Evolutionary conservation across 345 rosid species (phyloP), one percentile per base, ranked within the genome.

Genomic region (Nephelium lappaceum): DNA sequence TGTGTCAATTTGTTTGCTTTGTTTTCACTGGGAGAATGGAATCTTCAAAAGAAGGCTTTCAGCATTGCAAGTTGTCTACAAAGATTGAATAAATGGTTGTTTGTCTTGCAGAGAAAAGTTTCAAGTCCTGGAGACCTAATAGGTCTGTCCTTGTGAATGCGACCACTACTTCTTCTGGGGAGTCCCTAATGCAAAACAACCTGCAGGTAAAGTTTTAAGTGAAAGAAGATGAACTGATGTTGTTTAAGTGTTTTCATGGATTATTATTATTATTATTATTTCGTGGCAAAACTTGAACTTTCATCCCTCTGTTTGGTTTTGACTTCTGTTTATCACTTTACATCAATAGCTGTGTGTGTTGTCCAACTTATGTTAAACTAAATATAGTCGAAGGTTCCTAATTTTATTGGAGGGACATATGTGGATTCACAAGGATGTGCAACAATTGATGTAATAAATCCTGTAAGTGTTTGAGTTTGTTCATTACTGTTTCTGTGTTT

Each of bases 381-480:
- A 63, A 53, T 68, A 71, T 79, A 79, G 83, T 67, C 73, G 77
- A 82, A 73, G 67, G 84, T 86, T 78, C 82, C 79, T 53, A 80
- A 80, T 67, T 82, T 80, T 76, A 84, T 86, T 78, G 89, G 84
- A 58, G 89, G 89, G 71, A 60, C 80, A 67, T 86, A 69, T 76
- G 85, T 82, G 55, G 77, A 78, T 66, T 84, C 84, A 10, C 73
- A n/a, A 43, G 85, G 87, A 49, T 80, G 74, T 72, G 21, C 77
- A 55, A 41, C 73, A 55, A 76, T 78, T 76, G 89, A 84, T 21
- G 81, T 80, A 63, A 65, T 82, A 69, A 86, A 86, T 73, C 87
- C 89, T 79, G 89, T 86, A 84, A 86, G 89, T 71, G 58, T 64
- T 58, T 23, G 27, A 39, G 71, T 63, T 21, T 14, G 19, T 3